phyloP scores from a whole-genome alignment of 1,284 basidiomycete species.

The Singerocomus rubriflavus region DNA sequence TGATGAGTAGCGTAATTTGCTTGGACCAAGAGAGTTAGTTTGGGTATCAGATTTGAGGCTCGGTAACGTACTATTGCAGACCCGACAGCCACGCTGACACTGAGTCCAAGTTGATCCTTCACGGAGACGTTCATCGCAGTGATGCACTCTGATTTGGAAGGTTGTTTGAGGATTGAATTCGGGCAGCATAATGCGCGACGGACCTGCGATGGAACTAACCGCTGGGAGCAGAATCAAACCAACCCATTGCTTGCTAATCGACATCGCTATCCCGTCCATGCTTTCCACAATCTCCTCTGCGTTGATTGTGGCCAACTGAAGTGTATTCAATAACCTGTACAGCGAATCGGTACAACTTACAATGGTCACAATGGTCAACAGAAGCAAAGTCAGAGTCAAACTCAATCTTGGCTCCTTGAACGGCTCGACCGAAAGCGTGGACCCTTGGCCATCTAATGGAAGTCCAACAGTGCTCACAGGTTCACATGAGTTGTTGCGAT shows the following conservation, averaged over 20 bases:
- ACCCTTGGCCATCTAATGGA: slow-evolving; percentile 19
- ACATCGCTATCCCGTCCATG: slow-evolving; percentile 58
- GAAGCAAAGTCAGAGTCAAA: slow-evolving; percentile 51
- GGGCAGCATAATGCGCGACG: not conserved
- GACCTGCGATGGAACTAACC: slow-evolving; percentile 81
- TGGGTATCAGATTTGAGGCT: not conserved
- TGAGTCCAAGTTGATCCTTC: slow-evolving; percentile 74
- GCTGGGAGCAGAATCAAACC: slow-evolving; percentile 87
- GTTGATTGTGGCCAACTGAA: slow-evolving; percentile 70
- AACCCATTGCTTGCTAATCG: slow-evolving; percentile 75
- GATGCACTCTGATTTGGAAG: slow-evolving; percentile 61
- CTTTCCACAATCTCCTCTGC: slow-evolving; percentile 86
- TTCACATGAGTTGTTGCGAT: slow-evolving; percentile 11
- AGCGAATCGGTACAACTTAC: slow-evolving; percentile 39
- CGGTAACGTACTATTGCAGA: slow-evolving; percentile 72
- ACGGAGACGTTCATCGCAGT: slow-evolving; percentile 87
- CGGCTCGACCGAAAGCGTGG: slow-evolving; percentile 17
- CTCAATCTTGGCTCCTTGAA: slow-evolving; percentile 56
- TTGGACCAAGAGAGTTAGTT: slow-evolving; percentile 24
- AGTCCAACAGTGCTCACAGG: slow-evolving; percentile 23
- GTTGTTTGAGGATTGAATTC: not conserved
- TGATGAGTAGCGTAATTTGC: slow-evolving; percentile 81
- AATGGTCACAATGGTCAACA: slow-evolving; percentile 62
- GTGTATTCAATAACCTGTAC: slow-evolving; percentile 4
- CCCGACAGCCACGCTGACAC: slow-evolving; percentile 83